Evolutionary conservation across 805 yeast species (phyloP), one percentile per base, ranked within the genome.

Genomic region (Tetrapisispora pingtungensis): DNA sequence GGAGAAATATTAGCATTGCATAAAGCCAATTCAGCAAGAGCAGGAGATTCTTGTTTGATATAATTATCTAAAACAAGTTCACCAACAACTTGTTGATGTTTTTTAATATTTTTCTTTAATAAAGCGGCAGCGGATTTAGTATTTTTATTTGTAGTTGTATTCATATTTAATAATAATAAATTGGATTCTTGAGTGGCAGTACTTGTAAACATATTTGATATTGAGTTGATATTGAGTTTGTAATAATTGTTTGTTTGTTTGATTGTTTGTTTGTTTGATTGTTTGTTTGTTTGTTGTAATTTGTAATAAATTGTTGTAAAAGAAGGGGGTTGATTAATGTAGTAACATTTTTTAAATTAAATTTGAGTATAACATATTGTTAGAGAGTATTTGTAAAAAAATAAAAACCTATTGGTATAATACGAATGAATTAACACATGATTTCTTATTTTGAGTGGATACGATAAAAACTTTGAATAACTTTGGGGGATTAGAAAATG

Each of bases 41-140:
- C 36, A n/a, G 34, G 46, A 17, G 45, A 42, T 18, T 48, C 51
- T n/a, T 44, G 47, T 34, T 56, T 50, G 40, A 53, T 49, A 34
- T 55, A 57, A 39, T 54, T 54, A 40, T 53, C 60, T 37, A 59
- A 57, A 42, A 52, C 47, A 36, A 54, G 45, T 44, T 57, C 58
- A 30, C 57, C 59, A 32, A 52, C 47, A n/a, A 52, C 39, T 33
- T 55, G 53, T 28, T 47, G 41, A n/a, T 35, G 26, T 19, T 34
- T 34, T 18, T 30, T 37, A 14, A 32, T 19, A 27, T 22, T 33
- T 17, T 33, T 38, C 28, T 37, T 40, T 18, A 33, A 31, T 22
- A 22, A 14, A 7, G 39, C 39, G 20, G 31, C 31, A 8, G 39
- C 30, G 27, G 30, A 36, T 33, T 40, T 40, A 17, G 31, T 26